These are phyloP conservation scores for Phialophora tarda DNA, from an alignment of 2,329 filamentous ascomycete species.

Conservation along the genomic window DNA sequence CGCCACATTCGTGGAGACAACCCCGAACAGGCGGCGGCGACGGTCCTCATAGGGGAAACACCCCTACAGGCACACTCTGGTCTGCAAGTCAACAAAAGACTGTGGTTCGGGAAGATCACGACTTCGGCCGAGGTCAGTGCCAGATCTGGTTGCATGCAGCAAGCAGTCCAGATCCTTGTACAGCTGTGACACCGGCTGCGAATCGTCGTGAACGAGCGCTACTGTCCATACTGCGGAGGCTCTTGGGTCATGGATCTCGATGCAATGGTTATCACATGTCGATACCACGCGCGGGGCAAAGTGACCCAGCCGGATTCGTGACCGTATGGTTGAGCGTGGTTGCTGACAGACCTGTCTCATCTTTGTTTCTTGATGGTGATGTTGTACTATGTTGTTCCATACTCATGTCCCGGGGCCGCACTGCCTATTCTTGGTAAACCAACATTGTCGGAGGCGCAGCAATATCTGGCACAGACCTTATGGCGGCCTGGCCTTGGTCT, in stretches of 20 bases:
- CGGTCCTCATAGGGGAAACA: constrained; percentile 14
- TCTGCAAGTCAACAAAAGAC: constrained; percentile 8
- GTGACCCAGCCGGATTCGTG: neutral
- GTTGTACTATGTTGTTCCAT: neutral
- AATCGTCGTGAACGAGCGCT: neutral
- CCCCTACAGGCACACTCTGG: constrained; percentile 10
- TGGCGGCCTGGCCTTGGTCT: neutral
- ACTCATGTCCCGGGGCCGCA: neutral
- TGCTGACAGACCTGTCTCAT: neutral
- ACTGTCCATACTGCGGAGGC: too few species aligned
- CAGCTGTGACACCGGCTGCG: constrained; percentile 3
- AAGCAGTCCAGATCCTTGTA: neutral
- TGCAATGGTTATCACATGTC: neutral
- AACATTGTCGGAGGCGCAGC: neutral
- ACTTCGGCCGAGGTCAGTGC: constrained; percentile 21
- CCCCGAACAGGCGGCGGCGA: constrained; percentile 21
- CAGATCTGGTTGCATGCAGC: constrained; percentile 22
- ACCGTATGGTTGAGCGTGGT: neutral
- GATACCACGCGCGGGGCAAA: neutral
- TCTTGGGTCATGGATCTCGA: neutral
- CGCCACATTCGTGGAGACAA: constrained; percentile 26
- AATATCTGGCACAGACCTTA: neutral
- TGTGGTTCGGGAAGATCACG: constrained; percentile 35
- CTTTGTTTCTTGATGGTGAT: neutral
- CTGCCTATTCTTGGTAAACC: too few species aligned